phyloP scores from a whole-genome alignment of 2,329 filamentous ascomycete genomes.

The Neurospora sp. region DNA sequence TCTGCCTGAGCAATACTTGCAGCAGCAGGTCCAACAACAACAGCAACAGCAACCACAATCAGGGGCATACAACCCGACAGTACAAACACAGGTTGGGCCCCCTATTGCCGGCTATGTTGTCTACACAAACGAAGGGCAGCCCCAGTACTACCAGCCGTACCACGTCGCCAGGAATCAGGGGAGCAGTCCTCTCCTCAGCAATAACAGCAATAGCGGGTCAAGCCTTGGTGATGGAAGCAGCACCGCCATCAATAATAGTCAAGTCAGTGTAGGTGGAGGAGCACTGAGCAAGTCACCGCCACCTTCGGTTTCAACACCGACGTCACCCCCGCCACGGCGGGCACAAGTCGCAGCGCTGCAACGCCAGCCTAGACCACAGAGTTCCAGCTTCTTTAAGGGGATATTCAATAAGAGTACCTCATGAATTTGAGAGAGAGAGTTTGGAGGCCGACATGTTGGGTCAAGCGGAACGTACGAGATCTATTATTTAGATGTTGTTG shows the following conservation, averaged over 20 bases:
- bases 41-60: not conserved
- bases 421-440: no score
- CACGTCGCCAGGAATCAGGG: not conserved
- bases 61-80: not conserved
- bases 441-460: no score
- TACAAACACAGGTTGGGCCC: not conserved
- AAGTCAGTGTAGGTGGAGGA: not conserved
- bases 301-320: not conserved
- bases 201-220: not conserved
- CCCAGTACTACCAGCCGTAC: not conserved
- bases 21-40: not conserved
- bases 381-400: not conserved
- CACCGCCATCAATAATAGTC: not conserved
- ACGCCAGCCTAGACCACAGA: not conserved
- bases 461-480: no score
- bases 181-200: not conserved
- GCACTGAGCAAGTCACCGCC: not conserved
- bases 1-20: not conserved
- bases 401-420: not conserved
- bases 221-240: not conserved
- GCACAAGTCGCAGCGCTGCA: not conserved
- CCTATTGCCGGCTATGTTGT: not conserved
- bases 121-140: not conserved
- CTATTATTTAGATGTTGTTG: no score
- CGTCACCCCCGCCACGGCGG: not conserved